A percentile compares a stretch with the other conserved stretches of the same genome.
These are phyloP conservation scores for Puccinia horiana DNA, from an alignment of 1,284 basidiomycete species.

Conservation along the genomic window DNA sequence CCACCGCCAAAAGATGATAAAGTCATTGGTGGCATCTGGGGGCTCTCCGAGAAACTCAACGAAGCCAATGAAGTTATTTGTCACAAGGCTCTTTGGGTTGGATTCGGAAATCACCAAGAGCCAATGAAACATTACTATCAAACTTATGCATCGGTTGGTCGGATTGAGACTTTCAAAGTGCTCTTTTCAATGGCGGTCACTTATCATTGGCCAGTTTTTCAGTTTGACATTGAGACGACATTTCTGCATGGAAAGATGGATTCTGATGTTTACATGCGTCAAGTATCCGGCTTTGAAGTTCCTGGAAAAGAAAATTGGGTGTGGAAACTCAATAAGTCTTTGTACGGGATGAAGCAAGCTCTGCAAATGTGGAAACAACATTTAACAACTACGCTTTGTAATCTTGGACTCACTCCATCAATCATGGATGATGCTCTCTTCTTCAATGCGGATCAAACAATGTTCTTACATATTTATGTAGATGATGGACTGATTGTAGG, in stretches of 20 bases:
- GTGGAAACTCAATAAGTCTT: not conserved
- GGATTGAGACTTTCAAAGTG: slow-evolving; percentile 17
- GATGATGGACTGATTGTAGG: slow-evolving; percentile 19
- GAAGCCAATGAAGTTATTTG: slow-evolving; percentile 4
- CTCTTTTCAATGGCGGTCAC: not conserved
- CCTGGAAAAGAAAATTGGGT: not conserved
- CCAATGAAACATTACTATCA: not conserved
- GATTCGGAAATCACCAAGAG: slow-evolving; percentile 22
- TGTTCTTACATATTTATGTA: slow-evolving; percentile 18
- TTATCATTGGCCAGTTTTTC: not conserved
- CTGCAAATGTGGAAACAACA: not conserved
- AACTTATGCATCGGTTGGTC: slow-evolving; percentile 8
- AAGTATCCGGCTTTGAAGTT: slow-evolving; percentile 1
- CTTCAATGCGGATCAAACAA: not conserved
- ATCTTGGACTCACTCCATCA: not conserved
- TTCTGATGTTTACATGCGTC: not conserved
- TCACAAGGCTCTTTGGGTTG: slow-evolving; percentile 26
- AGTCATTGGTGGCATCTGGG: slow-evolving; percentile 42
- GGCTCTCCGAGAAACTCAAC: slow-evolving; percentile 8
- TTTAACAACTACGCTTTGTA: not conserved
- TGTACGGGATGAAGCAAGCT: slow-evolving; percentile 13
- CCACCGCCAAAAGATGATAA: not conserved
- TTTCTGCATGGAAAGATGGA: slow-evolving; percentile 31
- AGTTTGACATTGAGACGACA: slow-evolving; percentile 19
- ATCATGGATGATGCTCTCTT: slow-evolving; percentile 5